Conservation (phyloP, 371 early-diverging fungal genomes). For the Circinella minor region DNA sequence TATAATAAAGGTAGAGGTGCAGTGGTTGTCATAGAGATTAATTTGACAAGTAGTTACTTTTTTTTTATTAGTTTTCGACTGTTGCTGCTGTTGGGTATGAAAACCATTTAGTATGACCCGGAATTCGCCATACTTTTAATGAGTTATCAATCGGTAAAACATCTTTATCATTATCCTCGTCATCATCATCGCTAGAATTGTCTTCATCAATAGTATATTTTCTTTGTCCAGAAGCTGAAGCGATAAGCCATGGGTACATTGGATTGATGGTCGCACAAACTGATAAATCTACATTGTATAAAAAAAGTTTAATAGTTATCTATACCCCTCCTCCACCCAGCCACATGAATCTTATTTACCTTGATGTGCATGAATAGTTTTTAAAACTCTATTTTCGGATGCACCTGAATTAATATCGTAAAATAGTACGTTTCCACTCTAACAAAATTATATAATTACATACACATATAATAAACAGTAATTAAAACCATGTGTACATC, state of each 20-base stretch:
- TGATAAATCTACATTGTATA: constrained; percentile 46
- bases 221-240: constrained; percentile 70
- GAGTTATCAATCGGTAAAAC: constrained; percentile 45
- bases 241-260: constrained; percentile 55
- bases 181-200: constrained; percentile 13
- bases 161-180: constrained; percentile 8
- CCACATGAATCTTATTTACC: constrained; percentile 19
- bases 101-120: constrained; percentile 54
- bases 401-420: constrained; percentile 47
- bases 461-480: not conserved
- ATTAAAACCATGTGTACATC: not conserved
- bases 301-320: not conserved
- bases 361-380: constrained; percentile 21
- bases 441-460: not conserved
- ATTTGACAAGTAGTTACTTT: not conserved
- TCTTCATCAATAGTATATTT: constrained; percentile 39
- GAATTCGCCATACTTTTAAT: constrained; percentile 49
- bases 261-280: constrained; percentile 66
- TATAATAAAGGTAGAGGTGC: not conserved
- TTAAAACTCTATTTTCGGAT: constrained; percentile 15
- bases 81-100: constrained; percentile 3
- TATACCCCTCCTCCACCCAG: too few relatives aligned
- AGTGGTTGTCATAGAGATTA: not conserved
- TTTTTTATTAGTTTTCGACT: not conserved
- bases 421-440: constrained; percentile 51